Base-by-base conservation (phyloP, 306 rosid genomes). In the Morella rubra region DNA sequence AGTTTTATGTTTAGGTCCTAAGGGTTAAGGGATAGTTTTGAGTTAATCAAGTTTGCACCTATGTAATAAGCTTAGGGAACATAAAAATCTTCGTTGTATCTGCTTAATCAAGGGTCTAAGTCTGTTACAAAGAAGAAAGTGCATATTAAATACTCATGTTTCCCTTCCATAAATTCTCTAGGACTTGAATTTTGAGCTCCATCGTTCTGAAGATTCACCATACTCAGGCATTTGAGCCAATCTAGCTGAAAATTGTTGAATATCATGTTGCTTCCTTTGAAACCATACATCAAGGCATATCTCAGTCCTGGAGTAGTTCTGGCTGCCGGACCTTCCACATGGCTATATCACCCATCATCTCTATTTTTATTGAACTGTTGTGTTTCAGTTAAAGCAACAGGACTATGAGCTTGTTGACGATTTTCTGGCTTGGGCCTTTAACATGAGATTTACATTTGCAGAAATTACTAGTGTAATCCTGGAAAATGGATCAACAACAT, bases 31-130 rank as follows among this genome's bases (percentile, higher is more conserved):
- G 8, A 4, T 14, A 27, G 3, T 13, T 62, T 62, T 18, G 44
- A 37, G n/a, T 62, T 62, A 3, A 6, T 62, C 15, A 2, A 37
- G 69, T 27, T 59, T 24, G 45, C 46, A 5, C 10, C 19, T 22
- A 64, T 13, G 69, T 16, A 40, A 14, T 64, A 64, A 37, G 47
- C 46, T 64, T 40, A 40, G 69, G 69, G 69, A 15, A n/a, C 69
- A 15, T 0, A 49, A 12, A 49, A 49, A 32, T 32, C 37, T 32
- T 32, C 37, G 37, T 32, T 2, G 37, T 32, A 32, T 32, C 32
- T n/a, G 16, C 60, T 54, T 60, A 60, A 60, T 32, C 67, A 60
- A 24, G n/a, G 42, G 12, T 27, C 37, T 32, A 32, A 32, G 3
- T 32, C 37, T 32, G 37, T 32, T 32, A 32, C 37, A 32, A 32